Base-by-base conservation (phyloP, 352 stramenopile species). In the Phytophthora sp. region DNA sequence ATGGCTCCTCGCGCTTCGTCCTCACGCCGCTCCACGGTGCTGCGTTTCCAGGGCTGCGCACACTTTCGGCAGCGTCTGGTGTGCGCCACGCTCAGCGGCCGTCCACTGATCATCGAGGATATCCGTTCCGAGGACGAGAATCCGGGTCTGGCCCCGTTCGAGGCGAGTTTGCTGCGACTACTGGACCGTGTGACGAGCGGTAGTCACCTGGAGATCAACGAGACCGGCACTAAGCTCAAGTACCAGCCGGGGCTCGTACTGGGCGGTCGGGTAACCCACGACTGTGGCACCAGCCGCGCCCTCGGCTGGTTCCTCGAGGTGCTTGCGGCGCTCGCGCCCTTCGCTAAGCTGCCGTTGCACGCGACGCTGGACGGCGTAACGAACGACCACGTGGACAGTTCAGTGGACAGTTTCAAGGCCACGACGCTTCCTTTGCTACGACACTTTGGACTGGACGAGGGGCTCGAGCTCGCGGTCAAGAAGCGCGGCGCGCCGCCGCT, bases 291-390 rank as follows among this genome's bases (percentile, higher is more conserved):
- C 9, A 86, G 86, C 45, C 83, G 88, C 55, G 88, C 91, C 20
- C 95, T 99, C 47, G 97, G 97, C 30, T 99, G 98, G 96, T 99
- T 99, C 78, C 75, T 99, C 15, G 98, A 99, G 72, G 96, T 96
- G 21, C 84, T 99, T 15, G 82, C 99, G n/a, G 93, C 94, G 24
- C 81, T 99, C 7, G 93, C 95, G 24, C 89, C 98, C 0, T 99
- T 99, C 84, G 97, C 91, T 24, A 99, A 99, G 82, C 86, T 97
- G 57, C 85, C 95, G 12, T 76, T 99, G 12, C 74, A 95, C 23
- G 76, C 98, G 29, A 96, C 88, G n/a, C 89, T 99, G 30, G 88
- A 80, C 36, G 97, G 97, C 38, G 93, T 99, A 50, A 99, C 97
- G 6, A 98, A 99, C 61, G 90, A 98, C 71, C 91, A 96, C 47